Percentiles rank a stretch among this genome's conserved stretches.
Conservation (phyloP, 2,329 filamentous ascomycete species). For the Alternaria panax region DNA sequence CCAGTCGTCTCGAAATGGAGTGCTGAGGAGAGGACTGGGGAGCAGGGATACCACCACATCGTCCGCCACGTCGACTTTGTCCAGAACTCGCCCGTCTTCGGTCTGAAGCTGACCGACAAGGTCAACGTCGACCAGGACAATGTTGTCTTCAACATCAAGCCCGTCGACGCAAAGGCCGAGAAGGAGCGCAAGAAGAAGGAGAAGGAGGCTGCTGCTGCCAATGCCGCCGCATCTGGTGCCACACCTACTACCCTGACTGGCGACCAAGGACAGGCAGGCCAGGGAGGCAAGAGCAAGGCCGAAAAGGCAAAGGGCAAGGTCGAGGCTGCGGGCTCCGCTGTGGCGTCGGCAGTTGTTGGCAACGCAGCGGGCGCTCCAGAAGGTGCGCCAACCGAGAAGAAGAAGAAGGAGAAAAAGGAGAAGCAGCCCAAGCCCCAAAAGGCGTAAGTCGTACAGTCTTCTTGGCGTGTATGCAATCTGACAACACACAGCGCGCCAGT, state of each 20-base stretch:
- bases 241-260: slow-evolving; percentile 50
- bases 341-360: slow-evolving; percentile 55
- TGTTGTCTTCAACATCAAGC: slow-evolving; percentile 86
- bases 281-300: slow-evolving; percentile 56
- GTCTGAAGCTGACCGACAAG: slow-evolving; percentile 77
- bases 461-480: slow-evolving; percentile 12
- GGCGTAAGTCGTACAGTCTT: slow-evolving; percentile 34
- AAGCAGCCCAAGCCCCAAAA: slow-evolving; percentile 79
- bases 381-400: slow-evolving; percentile 57
- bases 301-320: slow-evolving; percentile 61
- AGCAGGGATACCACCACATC: slow-evolving; percentile 88
- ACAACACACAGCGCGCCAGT: slow-evolving; percentile 57
- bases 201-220: slow-evolving; percentile 70
- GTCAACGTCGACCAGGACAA: slow-evolving; percentile 79
- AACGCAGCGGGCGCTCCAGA: slow-evolving; percentile 51
- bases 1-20: slow-evolving; percentile 81
- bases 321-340: slow-evolving; percentile 62
- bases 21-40: slow-evolving; percentile 85
- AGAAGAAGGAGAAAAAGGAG: slow-evolving; percentile 87
- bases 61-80: slow-evolving; percentile 93
- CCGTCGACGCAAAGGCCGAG: slow-evolving; percentile 89
- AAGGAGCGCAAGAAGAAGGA: slow-evolving; percentile 98
- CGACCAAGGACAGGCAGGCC: slow-evolving; percentile 41
- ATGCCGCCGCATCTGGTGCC: slow-evolving; percentile 62
- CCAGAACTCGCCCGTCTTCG: slow-evolving; percentile 80